A percentile compares a stretch with the other conserved stretches of the same genome.
Evolutionary conservation across 2,329 filamentous ascomycete genomes (phyloP).

Genomic region (Myriosclerotinia duriaeana): DNA sequence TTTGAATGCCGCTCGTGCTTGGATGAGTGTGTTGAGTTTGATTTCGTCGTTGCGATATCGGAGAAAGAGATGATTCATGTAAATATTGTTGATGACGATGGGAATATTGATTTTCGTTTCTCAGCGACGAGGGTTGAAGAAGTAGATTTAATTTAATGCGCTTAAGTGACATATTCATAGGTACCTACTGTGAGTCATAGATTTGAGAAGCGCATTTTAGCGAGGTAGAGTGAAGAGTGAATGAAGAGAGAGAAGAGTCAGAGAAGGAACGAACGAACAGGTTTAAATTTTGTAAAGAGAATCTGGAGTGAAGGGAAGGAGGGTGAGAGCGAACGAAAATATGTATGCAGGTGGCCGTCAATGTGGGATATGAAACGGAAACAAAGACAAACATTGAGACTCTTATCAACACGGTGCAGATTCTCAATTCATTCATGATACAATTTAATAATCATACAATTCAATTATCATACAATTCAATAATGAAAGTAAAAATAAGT

Average conservation of each 20-base stretch:
- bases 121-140: neutral
- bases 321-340: neutral
- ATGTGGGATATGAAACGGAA: neutral
- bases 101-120: neutral
- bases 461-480: neutral
- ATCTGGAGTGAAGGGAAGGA: neutral
- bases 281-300: neutral
- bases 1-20: neutral
- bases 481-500: too few species aligned
- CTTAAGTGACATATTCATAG: neutral
- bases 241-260: neutral
- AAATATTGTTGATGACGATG: neutral
- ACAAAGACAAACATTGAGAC: neutral
- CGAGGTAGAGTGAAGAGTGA: neutral
- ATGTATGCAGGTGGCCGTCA: neutral
- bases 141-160: neutral
- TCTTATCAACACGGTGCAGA: neutral
- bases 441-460: neutral
- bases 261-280: neutral
- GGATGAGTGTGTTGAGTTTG: neutral
- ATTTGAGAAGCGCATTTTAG: neutral
- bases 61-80: neutral
- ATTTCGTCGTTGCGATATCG: neutral
- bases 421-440: neutral
- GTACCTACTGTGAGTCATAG: neutral